Base-by-base conservation (phyloP, 345 rosid genomes). In the Syzygium jambos region DNA sequence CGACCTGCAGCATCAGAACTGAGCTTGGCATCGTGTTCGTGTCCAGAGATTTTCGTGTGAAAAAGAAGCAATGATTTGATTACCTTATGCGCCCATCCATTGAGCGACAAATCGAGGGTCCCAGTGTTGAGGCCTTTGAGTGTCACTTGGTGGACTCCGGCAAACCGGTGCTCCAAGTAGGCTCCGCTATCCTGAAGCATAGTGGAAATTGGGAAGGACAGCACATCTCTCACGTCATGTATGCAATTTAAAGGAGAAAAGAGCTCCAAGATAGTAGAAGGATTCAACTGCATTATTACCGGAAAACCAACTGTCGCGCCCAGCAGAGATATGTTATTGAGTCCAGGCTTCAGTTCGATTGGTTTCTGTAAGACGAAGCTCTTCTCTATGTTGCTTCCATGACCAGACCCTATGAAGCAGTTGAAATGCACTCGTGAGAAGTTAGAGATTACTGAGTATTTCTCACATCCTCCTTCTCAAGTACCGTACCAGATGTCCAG, bases 51-150 rank as follows among this genome's bases (percentile, higher is more conserved):
- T 51, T 49, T 84, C 12, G 13, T 5, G 57, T n/a, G 25, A 30
- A 52, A 53, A 84, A 51, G 34, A 30, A 21, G 46, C 27, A 12
- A 34, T 22, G 61, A 19, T 13, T 38, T 4, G 30, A 41, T 86
- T 86, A 93, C 93, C 95, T 91, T 88, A 84, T 92, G 93, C 17
- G 91, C 93, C 94, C 93, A 93, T 30, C 92, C 93, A 57, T 89
- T 91, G 49, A 78, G 8, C 29, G 93, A n/a, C 41, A 92, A 84
- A 85, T 92, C 93, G 27, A 93, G 89, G 5, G 93, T 92, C 87
- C 94, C 94, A 6, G 90, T 88, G 89, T 93, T 91, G 87, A 93
- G 87, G 29, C 94, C 94, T 30, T 90, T 86, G 88, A 93, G 85
- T 49, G 90, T 82, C 30, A 89, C 92, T 22, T 77, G 53, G 13